Evolutionary conservation across 305 asterid species (phyloP).

Genomic region (Solanum hybrid): DNA sequence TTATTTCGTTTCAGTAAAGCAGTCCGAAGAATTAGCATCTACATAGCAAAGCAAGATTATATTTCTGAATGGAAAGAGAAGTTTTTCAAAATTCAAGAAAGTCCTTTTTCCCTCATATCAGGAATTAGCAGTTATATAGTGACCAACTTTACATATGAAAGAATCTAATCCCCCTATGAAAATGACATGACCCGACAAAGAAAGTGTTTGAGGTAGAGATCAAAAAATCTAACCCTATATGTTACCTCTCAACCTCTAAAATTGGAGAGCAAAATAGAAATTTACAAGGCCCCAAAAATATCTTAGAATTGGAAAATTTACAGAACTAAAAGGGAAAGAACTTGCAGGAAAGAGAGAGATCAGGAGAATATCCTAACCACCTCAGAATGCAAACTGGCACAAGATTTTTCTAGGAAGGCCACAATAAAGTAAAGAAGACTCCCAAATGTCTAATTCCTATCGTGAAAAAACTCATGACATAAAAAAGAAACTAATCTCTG

Average conservation of each 20-base stretch:
- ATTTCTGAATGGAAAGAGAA: not conserved
- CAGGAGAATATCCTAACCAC: not conserved
- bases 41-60: not conserved
- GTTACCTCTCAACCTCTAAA: constrained; percentile 3
- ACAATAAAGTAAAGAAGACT: not conserved
- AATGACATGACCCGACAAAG: not conserved
- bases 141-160: not conserved
- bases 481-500: not conserved
- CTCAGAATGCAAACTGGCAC: not conserved
- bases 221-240: not conserved
- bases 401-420: not conserved
- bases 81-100: not conserved
- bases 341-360: not conserved
- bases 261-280: not conserved
- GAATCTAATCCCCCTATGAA: not conserved
- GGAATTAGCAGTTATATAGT: not conserved
- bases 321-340: not conserved
- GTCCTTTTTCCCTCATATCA: not conserved
- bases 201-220: not conserved
- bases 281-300: not conserved
- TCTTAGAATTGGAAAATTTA: not conserved
- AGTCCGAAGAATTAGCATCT: not conserved
- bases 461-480: not conserved
- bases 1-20: not conserved
- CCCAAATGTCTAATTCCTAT: not conserved